Conservation (phyloP, 2,329 filamentous ascomycete species). For the Xylaria sp. region DNA sequence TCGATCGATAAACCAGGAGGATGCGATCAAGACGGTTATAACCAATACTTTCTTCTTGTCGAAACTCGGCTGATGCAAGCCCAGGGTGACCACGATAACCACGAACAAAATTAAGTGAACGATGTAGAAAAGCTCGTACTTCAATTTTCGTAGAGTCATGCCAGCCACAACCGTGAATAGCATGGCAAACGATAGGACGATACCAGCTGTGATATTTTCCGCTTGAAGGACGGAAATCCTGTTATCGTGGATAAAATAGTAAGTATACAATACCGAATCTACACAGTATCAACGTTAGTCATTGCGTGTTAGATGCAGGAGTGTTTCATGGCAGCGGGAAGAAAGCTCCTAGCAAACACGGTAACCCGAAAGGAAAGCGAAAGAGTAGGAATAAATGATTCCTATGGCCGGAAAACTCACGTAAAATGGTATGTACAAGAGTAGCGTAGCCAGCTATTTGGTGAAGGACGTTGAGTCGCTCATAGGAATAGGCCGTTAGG, state of each 20-base stretch:
- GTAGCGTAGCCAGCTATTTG: slow-evolving; percentile 52
- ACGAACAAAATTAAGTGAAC: slow-evolving; percentile 51
- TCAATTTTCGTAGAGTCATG: slow-evolving; percentile 42
- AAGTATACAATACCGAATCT: slow-evolving; percentile 44
- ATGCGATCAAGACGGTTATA: slow-evolving; percentile 46
- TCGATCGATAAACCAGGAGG: slow-evolving; percentile 53
- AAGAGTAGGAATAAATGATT: not conserved
- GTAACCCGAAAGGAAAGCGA: not conserved
- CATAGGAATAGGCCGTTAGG: slow-evolving; percentile 51
- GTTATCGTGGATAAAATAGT: slow-evolving; percentile 37
- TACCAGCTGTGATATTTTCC: slow-evolving; percentile 43
- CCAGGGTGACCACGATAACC: slow-evolving; percentile 47
- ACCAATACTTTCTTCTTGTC: slow-evolving; percentile 43
- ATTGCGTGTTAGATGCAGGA: not conserved
- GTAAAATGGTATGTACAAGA: slow-evolving; percentile 44
- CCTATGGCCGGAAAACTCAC: not conserved
- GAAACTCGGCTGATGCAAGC: slow-evolving; percentile 51
- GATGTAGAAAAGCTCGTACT: slow-evolving; percentile 55
- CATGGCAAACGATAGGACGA: slow-evolving; percentile 46
- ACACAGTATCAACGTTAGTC: not conserved
- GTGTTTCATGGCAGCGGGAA: not conserved
- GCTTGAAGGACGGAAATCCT: slow-evolving; percentile 36
- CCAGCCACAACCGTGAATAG: slow-evolving; percentile 45
- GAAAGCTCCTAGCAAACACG: not conserved
- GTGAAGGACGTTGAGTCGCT: slow-evolving; percentile 54